phyloP scores from a whole-genome alignment of 805 yeast genomes.

The Debaryomyces tyrocola region DNA sequence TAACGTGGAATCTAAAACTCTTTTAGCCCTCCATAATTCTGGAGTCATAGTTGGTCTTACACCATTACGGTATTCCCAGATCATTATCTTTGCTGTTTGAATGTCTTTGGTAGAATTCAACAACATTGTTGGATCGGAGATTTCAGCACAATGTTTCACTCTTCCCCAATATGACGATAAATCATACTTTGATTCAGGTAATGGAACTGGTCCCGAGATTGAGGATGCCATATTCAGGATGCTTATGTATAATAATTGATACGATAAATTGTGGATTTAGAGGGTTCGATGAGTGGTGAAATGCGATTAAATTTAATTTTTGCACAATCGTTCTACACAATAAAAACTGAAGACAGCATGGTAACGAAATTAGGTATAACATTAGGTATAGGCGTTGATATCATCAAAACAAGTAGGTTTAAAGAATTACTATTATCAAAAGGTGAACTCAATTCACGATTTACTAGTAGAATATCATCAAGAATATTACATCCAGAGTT shows the following conservation, averaged over 20 bases:
- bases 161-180: slow-evolving; percentile 87
- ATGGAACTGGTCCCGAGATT: slow-evolving; percentile 73
- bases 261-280: neutral
- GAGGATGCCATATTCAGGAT: slow-evolving; percentile 73
- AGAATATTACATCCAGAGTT: slow-evolving; percentile 55
- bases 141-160: slow-evolving; percentile 89
- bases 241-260: neutral
- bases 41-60: slow-evolving; percentile 64
- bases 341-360: neutral
- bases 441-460: slow-evolving; percentile 18
- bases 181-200: slow-evolving; percentile 82
- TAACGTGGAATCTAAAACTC: slow-evolving; percentile 82
- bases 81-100: slow-evolving; percentile 57
- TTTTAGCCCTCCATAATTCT: slow-evolving; percentile 86
- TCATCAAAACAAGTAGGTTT: slow-evolving; percentile 50
- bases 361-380: slow-evolving; percentile 8
- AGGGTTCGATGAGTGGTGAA: too few species aligned
- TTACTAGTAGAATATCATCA: slow-evolving; percentile 38
- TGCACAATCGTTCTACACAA: too few species aligned
- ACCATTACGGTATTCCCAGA: slow-evolving; percentile 76
- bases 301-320: too few species aligned
- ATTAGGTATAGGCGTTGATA: slow-evolving; percentile 58
- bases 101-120: slow-evolving; percentile 68
- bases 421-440: slow-evolving; percentile 35
- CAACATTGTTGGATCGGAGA: slow-evolving; percentile 89